Percentiles rank a stretch among this genome's conserved stretches.
These are phyloP conservation scores for Phialemonium atrogriseum DNA, from an alignment of 2,329 filamentous ascomycete genomes.

Conservation along the genomic window DNA sequence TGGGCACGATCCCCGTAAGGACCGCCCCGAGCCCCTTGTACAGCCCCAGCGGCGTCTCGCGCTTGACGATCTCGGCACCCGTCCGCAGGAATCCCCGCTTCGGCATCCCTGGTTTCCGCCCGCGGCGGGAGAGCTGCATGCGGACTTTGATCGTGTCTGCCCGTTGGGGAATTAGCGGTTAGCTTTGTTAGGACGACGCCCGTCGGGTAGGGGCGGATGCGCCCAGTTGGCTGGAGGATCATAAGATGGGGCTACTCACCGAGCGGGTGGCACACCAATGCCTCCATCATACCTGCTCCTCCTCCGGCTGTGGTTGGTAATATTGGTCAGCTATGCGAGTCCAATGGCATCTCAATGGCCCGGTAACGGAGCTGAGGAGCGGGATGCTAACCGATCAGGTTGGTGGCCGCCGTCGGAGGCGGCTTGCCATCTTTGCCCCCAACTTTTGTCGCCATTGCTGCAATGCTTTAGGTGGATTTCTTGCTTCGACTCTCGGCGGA, in stretches of 20 bases:
- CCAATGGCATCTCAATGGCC: constrained; percentile 9
- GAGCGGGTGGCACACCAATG: constrained; percentile 87
- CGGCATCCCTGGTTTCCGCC: constrained; percentile 72
- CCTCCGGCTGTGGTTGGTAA: constrained; percentile 62
- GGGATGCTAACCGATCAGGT: constrained; percentile 67
- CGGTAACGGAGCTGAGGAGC: constrained; percentile 3
- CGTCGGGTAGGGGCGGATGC: background rate
- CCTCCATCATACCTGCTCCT: constrained; percentile 99
- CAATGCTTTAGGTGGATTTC: too few species aligned
- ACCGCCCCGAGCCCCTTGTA: constrained; percentile 99
- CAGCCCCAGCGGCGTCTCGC: constrained; percentile 84
- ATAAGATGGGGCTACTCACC: constrained; percentile 41
- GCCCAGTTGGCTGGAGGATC: constrained; percentile 1
- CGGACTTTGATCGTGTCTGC: constrained; percentile 95
- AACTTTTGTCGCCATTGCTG: constrained; percentile 33
- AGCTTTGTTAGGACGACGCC: constrained; percentile 1
- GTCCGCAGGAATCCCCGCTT: constrained; percentile 83
- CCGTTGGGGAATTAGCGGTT: constrained; percentile 1
- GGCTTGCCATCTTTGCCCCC: constrained; percentile 51
- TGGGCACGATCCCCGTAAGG: constrained; percentile 90
- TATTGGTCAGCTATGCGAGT: constrained; percentile 13
- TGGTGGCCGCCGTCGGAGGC: constrained; percentile 78
- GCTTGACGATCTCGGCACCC: constrained; percentile 75
- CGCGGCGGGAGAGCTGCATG: constrained; percentile 93
- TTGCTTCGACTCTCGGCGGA: too few species aligned